Conservation (phyloP, 139 green algal genomes). For the Yamagishiella unicocca region DNA sequence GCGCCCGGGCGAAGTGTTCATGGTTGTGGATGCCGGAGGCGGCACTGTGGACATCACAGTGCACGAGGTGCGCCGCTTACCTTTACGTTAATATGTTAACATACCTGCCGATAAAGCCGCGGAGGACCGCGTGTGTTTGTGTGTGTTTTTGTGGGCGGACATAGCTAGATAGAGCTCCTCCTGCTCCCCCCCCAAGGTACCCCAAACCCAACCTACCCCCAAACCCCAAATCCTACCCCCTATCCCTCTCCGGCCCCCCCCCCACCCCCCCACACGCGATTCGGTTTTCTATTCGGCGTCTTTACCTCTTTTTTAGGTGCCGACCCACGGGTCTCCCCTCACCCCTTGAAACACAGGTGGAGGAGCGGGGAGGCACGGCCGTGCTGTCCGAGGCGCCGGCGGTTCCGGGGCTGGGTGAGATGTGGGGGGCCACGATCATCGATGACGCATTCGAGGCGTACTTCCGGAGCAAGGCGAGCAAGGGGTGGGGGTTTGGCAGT, state of each 20-base stretch:
- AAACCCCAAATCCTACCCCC: not conserved
- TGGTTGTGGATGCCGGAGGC: slow-evolving; percentile 50
- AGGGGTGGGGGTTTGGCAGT: not conserved
- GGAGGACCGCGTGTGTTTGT: too few relatives aligned
- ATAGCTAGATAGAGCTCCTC: too few relatives aligned
- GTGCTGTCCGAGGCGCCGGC: slow-evolving; percentile 43
- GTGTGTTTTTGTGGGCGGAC: too few relatives aligned
- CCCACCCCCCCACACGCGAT: not conserved
- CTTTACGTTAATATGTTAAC: too few relatives aligned
- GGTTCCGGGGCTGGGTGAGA: slow-evolving; percentile 19
- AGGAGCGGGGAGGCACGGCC: not conserved
- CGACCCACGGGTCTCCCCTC: too few relatives aligned
- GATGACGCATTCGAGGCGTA: slow-evolving; percentile 22
- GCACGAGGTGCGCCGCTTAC: slow-evolving; percentile 38
- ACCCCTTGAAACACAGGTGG: not conserved
- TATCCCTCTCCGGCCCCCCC: not conserved
- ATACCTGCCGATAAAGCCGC: too few relatives aligned
- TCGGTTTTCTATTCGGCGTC: too few relatives aligned
- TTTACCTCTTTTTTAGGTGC: too few relatives aligned
- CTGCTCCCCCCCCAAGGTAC: too few relatives aligned
- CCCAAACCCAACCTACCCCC: too few relatives aligned
- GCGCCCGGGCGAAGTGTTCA: slow-evolving; percentile 18
- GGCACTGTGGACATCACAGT: slow-evolving; percentile 49
- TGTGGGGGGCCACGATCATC: slow-evolving; percentile 17
- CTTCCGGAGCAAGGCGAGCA: not conserved